Evolutionary conservation across 331 rosid species (phyloP), one percentile per base, ranked within the genome.

Genomic region (Dryas integrifolia): DNA sequence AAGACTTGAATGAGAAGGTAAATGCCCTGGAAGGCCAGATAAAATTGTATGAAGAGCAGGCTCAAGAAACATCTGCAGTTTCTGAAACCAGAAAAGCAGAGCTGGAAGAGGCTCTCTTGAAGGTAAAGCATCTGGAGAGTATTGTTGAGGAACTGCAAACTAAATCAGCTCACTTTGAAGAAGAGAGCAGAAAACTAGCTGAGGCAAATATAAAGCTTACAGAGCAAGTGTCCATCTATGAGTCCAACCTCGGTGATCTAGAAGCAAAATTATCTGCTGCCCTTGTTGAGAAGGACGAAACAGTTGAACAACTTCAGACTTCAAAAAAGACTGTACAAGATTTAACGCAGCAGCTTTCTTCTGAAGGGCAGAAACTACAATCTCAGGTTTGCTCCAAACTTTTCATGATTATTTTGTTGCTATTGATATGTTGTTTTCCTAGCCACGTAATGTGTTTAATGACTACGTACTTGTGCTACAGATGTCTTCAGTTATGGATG

Each of bases 401-500:
- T 43, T 39, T 52, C 38, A 8, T 57, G 21, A 65, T 59, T 48
- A 68, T 24, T 14, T 63, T 55, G 40, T 56, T 7, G 66, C 5
- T 73, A 57, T 64, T 11, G 39, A 64, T n/a, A 26, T 61, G 74
- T 69, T 43, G 53, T 13, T 71, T 76, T 63, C 43, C 65, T 64
- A 4, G 6, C 58, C 47, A 44, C 3, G 4, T 9, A 50, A 51
- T 63, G 47, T 61, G 52, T 44, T 45, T 10, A 39, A 51, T 49
- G 73, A 38, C 1, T 67, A 65, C 76, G 18, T 64, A 63, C 30
- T 58, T 67, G 69, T 61, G 65, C 77, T 50, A 69, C 89, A 95
- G 99, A 87, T 92, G 67, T 83, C 93, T 76, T 85, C 97, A 24
- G 67, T 80, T 73, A 75, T 78, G 67, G 94, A 90, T 47, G 98